These are phyloP conservation scores for Wickerhamiella infanticola DNA, from an alignment of 1,139 yeast species.

Conservation along the genomic window DNA sequence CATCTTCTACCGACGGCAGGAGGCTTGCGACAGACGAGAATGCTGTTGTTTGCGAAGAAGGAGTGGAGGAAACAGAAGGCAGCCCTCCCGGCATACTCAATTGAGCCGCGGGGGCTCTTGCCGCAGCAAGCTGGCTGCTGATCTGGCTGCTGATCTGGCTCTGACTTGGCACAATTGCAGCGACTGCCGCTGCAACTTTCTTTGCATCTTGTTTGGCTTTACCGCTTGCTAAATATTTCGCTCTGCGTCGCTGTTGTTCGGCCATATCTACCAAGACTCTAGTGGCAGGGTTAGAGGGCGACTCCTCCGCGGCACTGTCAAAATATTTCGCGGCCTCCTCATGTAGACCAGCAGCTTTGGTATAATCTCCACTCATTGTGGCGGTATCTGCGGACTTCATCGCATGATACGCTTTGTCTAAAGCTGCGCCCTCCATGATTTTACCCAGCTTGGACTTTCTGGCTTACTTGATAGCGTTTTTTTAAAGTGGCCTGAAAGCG, in stretches of 20 bases:
- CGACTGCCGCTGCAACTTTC: neutral
- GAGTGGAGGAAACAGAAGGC: neutral
- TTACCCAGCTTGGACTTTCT: no score
- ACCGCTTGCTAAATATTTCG: constrained; percentile 16
- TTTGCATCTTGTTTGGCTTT: constrained; percentile 9
- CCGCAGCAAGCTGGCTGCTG: neutral
- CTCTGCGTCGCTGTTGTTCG: constrained; percentile 16
- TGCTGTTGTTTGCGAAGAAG: neutral
- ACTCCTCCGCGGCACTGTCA: constrained; percentile 16
- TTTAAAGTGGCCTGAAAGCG: no score
- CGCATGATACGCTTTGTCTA: constrained; percentile 20
- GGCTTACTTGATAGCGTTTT: no score
- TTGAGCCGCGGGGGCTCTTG: neutral
- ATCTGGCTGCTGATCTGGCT: neutral
- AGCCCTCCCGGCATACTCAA: neutral
- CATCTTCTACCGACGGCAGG: constrained; percentile 1
- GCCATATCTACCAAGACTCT: constrained; percentile 18
- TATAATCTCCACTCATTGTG: constrained; percentile 18
- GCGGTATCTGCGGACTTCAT: constrained; percentile 22
- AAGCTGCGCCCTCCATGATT: constrained; percentile 9
- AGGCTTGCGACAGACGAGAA: neutral
- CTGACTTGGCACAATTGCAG: neutral
- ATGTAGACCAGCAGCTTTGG: constrained; percentile 17
- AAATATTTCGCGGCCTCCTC: constrained; percentile 19
- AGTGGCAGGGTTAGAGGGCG: constrained; percentile 16